phyloP scores from a whole-genome alignment of 805 yeast genomes.

The Priceomyces melissophilus region DNA sequence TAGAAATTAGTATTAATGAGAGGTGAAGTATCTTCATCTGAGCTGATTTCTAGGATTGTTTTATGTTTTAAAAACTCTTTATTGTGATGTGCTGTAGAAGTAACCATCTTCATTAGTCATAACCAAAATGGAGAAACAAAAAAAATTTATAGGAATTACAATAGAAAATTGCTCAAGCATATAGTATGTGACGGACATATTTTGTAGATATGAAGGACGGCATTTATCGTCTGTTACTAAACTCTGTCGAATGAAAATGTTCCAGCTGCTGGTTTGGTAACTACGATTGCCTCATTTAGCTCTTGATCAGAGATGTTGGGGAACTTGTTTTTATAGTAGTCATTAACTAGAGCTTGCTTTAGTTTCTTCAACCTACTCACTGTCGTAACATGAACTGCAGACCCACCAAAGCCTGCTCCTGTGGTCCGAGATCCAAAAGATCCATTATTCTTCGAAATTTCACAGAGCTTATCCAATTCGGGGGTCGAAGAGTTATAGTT shows the following conservation, averaged over 20 bases:
- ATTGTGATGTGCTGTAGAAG: too few relatives aligned
- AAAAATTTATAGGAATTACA: too few relatives aligned
- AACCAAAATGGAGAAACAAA: too few relatives aligned
- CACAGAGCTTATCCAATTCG: constrained; percentile 51
- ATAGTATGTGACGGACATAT: too few relatives aligned
- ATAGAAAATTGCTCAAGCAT: too few relatives aligned
- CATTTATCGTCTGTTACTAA: too few relatives aligned
- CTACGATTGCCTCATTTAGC: constrained; percentile 50
- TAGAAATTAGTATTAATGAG: too few relatives aligned
- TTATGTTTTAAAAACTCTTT: background rate
- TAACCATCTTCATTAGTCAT: too few relatives aligned
- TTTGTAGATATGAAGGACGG: too few relatives aligned
- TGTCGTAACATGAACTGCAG: constrained; percentile 61
- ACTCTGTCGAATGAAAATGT: constrained; percentile 27
- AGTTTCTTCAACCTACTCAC: constrained; percentile 37
- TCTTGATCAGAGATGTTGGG: constrained; percentile 47
- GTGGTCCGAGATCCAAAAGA: constrained; percentile 68
- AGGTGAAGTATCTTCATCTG: too few relatives aligned
- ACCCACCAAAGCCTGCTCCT: constrained; percentile 81
- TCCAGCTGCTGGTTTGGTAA: constrained; percentile 56
- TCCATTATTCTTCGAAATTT: constrained; percentile 53
- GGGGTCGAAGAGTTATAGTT: constrained; percentile 54
- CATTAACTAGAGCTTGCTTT: constrained; percentile 40
- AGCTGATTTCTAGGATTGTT: background rate
- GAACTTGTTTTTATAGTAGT: constrained; percentile 48